Evolutionary conservation across 768 basidiomycete species (phyloP), one percentile per base, ranked within the genome.

Genomic region (Chalciporus sphaerocephalus): DNA sequence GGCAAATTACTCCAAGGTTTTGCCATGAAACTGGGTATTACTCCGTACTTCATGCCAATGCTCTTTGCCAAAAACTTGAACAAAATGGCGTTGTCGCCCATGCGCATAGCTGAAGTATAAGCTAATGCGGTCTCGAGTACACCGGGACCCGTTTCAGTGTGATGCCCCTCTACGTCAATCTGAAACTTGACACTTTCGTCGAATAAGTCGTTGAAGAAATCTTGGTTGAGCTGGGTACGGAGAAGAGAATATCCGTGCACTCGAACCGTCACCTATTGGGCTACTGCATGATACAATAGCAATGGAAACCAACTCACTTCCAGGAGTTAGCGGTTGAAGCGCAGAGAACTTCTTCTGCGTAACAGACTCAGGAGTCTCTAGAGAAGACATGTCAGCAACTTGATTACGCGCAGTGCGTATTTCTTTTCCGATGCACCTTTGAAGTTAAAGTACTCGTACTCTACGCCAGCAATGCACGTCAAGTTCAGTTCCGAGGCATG

Each of bases 191-290:
- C 55, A 41, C 80, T 80, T 55, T 78, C 69, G 61, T 98, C 87
- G 58, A 92, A 96, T 21, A 99, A 69, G 25, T 86, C 91, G 50
- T 83, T 78, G 66, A 98, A 98, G 64, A 94, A 99, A 12, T 76
- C 81, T 46, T 81, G 82, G 66, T 97, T 95, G 24, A 95, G 71
- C 34, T 94, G 90, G 0, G 93, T 92, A 32, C 94, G 76, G 5
- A 99, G 76, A 25, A 98, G 74, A 4, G 93, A 96, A 62, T 98
- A 98, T 4, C 96, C 96, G 56, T 98, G 96, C 88, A 95, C 93
- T 97, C 48, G 6, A 12, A 32, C 30, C 40, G 38, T 39, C 37
- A 45, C 5, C 35, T 22, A 12, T 41, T 22, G 53, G 45, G 18
- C 4, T 20, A 34, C 25, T 12, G 21, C 7, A 27, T 12, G 15